These are phyloP conservation scores for Microsporum ferrugineum DNA, from an alignment of 2,329 filamentous ascomycete species.

Conservation along the genomic window DNA sequence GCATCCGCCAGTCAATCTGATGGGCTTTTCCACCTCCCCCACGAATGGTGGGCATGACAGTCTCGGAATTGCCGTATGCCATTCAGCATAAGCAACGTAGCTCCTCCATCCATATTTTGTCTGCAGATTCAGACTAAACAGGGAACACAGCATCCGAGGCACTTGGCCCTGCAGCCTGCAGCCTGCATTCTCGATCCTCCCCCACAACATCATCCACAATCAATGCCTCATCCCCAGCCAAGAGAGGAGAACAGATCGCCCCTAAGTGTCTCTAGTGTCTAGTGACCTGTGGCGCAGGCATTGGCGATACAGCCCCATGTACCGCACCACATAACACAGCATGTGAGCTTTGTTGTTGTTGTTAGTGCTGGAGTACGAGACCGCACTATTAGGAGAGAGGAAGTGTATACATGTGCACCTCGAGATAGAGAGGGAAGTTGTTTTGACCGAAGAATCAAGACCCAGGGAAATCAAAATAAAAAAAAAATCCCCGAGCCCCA, in stretches of 20 bases:
- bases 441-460: too few species aligned
- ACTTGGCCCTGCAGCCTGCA: not conserved
- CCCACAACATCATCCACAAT: not conserved
- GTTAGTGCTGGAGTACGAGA: not conserved
- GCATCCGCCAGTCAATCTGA: not conserved
- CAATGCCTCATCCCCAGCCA: not conserved
- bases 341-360: not conserved
- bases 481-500: not conserved
- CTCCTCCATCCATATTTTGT: not conserved
- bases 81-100: not conserved
- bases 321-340: not conserved
- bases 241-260: not conserved
- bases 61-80: not conserved
- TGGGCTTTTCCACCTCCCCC: not conserved
- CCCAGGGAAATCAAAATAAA: too few species aligned
- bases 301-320: not conserved
- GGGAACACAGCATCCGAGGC: not conserved
- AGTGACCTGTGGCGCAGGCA: conserved; percentile 3
- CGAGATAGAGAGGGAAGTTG: too few species aligned
- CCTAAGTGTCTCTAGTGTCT: not conserved
- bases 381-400: too few species aligned
- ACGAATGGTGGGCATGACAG: not conserved
- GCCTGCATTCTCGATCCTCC: not conserved
- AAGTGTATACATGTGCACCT: too few species aligned
- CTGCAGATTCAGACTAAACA: not conserved